These are phyloP conservation scores for Gossypium arboreum DNA, from an alignment of 345 rosid species.

Conservation along the genomic window DNA sequence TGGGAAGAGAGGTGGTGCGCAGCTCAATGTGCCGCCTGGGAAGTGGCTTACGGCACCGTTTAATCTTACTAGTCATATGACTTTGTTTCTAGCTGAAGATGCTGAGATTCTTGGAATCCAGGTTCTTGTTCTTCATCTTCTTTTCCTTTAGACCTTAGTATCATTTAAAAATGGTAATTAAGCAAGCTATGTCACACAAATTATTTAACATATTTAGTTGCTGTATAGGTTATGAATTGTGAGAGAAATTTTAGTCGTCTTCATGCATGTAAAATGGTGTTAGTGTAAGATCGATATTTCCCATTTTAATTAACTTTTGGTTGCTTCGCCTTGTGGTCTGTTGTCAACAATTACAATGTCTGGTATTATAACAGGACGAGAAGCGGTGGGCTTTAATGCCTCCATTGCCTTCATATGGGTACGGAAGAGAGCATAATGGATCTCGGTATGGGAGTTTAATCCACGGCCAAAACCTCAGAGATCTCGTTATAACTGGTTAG, in stretches of 20 bases:
- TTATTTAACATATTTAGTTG: neutral
- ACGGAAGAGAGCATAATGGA: slow-evolving; percentile 64
- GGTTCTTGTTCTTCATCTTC: slow-evolving; percentile 39
- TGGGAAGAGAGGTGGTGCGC: slow-evolving; percentile 69
- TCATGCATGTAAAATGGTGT: neutral
- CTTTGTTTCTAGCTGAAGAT: slow-evolving; percentile 82
- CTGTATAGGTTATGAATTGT: neutral
- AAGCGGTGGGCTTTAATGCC: slow-evolving; percentile 62
- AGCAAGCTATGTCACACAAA: neutral
- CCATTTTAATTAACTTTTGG: neutral
- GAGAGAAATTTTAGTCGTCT: too few relatives aligned
- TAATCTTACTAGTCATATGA: slow-evolving; percentile 90
- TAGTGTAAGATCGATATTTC: neutral
- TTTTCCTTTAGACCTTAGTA: neutral
- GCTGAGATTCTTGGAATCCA: slow-evolving; percentile 76
- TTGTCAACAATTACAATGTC: neutral
- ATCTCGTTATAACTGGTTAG: slow-evolving; percentile 60
- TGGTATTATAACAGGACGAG: slow-evolving; percentile 40
- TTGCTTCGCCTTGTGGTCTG: neutral
- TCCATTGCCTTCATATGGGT: slow-evolving; percentile 66
- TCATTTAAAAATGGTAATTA: neutral
- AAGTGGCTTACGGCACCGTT: slow-evolving; percentile 95
- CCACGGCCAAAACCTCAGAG: slow-evolving; percentile 68
- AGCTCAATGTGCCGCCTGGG: slow-evolving; percentile 94
- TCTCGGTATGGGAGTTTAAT: slow-evolving; percentile 74